Evolutionary conservation across 768 basidiomycete genomes (phyloP).

Genomic region (Boletellus emodensis): DNA sequence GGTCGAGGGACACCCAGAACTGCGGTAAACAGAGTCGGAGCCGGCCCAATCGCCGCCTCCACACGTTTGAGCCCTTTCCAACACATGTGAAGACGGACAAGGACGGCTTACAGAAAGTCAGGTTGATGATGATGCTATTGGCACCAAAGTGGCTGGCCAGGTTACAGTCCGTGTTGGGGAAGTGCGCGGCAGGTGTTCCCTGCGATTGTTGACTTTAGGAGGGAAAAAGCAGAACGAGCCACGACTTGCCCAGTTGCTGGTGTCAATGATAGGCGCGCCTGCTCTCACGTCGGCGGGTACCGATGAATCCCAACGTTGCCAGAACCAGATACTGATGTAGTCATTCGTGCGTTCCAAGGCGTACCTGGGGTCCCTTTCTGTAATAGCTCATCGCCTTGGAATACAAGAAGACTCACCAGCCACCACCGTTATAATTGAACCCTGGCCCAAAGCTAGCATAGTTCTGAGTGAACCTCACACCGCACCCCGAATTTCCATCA

Average conservation of each 20-base stretch:
- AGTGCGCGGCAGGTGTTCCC: constrained; percentile 35
- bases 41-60: constrained; percentile 33
- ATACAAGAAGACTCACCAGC: constrained; percentile 30
- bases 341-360: constrained; percentile 34
- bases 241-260: constrained; percentile 22
- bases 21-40: constrained; percentile 22
- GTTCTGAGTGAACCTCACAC: constrained; percentile 25
- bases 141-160: constrained; percentile 34
- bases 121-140: constrained; percentile 33
- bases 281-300: constrained; percentile 33
- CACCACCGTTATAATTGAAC: constrained; percentile 36
- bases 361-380: constrained; percentile 26
- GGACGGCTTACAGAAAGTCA: constrained; percentile 29
- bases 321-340: constrained; percentile 40
- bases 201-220: background rate
- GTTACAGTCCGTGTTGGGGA: constrained; percentile 39
- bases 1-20: constrained; percentile 30
- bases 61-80: background rate
- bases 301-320: constrained; percentile 31
- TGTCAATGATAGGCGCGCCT: constrained; percentile 16
- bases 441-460: constrained; percentile 25
- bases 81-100: background rate
- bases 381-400: background rate
- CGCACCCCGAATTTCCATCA: constrained; percentile 37
- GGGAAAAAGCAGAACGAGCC: background rate